Percentiles rank a stretch among this genome's conserved stretches.
Evolutionary conservation across 2,329 filamentous ascomycete species (phyloP).

Genomic region (Trichoderma simmonsii): DNA sequence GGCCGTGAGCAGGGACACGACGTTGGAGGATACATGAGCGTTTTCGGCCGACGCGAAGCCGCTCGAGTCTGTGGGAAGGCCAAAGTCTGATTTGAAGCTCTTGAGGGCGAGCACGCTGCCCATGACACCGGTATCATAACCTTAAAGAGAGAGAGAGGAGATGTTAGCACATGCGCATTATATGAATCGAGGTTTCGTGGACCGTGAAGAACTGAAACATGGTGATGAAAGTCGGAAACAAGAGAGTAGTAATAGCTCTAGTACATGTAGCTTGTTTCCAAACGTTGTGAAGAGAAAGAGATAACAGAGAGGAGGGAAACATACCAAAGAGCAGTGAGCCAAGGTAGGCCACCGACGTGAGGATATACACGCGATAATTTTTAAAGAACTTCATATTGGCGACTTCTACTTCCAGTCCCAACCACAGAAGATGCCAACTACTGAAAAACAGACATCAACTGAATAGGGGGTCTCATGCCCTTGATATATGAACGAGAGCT

Average conservation of each 20-base stretch:
- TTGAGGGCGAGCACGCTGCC: constrained; percentile 21
- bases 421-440: not conserved
- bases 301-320: not conserved
- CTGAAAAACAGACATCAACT: too few species aligned
- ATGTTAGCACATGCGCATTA: not conserved
- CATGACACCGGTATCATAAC: constrained; percentile 20
- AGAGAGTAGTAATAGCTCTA: not conserved
- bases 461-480: not conserved
- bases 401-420: not conserved
- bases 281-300: not conserved
- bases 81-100: constrained; percentile 22
- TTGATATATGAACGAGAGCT: not conserved
- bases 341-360: constrained; percentile 19
- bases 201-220: not conserved
- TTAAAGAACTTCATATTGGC: constrained; percentile 15
- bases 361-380: constrained; percentile 18
- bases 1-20: constrained; percentile 23
- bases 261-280: not conserved
- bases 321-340: constrained; percentile 18
- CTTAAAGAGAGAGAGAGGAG: not conserved
- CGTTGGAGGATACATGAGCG: constrained; percentile 21
- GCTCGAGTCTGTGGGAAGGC: constrained; percentile 18
- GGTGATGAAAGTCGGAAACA: not conserved
- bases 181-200: not conserved
- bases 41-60: constrained; percentile 20